Conservation (phyloP, 306 rosid genomes). For the Dalbergia cochinchinensis region DNA sequence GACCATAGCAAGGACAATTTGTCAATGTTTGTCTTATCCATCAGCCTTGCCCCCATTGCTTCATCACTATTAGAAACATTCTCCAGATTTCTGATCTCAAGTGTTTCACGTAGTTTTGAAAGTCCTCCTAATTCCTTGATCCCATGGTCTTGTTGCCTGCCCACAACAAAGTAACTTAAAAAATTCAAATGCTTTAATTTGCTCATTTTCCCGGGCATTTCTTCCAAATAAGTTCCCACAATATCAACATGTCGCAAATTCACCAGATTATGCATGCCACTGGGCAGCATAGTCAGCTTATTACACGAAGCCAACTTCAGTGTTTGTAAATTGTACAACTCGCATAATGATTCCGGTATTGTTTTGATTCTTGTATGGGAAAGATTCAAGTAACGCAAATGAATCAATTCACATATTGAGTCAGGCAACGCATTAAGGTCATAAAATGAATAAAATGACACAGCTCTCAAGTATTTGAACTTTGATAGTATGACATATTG, state of each 20-base stretch:
- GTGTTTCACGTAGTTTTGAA: neutral
- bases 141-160: neutral
- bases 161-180: neutral
- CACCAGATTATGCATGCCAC: neutral
- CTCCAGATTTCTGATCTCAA: neutral
- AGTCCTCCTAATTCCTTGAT: conserved; percentile 24
- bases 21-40: neutral
- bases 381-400: conserved; percentile 14
- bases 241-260: conserved; percentile 13
- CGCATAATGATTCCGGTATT: conserved; percentile 10
- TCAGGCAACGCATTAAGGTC: neutral
- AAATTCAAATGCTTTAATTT: neutral
- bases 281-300: neutral
- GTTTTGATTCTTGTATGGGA: accelerated
- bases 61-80: neutral
- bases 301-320: accelerated
- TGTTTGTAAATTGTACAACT: conserved; percentile 20
- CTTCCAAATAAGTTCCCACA: neutral
- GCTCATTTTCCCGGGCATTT: conserved; percentile 7
- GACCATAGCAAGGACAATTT: neutral
- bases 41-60: conserved; percentile 3
- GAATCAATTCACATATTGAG: neutral
- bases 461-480: neutral
- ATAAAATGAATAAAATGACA: neutral
- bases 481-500: neutral